Base-by-base conservation (phyloP, 805 yeast genomes). In the Spathaspora arborariae region DNA sequence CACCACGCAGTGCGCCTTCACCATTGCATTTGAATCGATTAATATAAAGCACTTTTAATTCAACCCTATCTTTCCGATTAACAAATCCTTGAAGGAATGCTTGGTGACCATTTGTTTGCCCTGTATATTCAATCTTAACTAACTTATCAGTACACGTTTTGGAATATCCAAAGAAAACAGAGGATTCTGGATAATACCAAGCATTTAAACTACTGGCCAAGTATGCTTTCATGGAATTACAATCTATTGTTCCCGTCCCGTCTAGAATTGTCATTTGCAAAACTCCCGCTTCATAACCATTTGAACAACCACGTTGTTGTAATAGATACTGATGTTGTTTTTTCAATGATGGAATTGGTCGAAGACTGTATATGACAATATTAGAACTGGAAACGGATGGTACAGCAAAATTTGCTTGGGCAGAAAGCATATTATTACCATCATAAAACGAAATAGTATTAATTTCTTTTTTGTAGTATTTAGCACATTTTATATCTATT, bases 101-200 rank as follows among this genome's bases (percentile, higher is more conserved):
- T 8, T 58, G 24, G 41, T 43, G 39, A 56, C 1, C 63, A 62
- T 5, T 60, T 58, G 18, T 64, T 62, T 8, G 41, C 35, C 5
- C 13, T 7, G 2, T 41, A 33, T 11, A 43, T 19, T 10, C 44
- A 21, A 49, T 62, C 24, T 6, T 22, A 22, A 22, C 5, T 22
- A 6, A 5, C 5, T 5, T 6, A 22, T 22, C 8, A 22, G 8
- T 22, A 22, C 24, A 22, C 8, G 24, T 22, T 6, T 6, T 22
- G 24, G 24, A 22, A 22, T 6, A 22, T n/a, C n/a, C n/a, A 8
- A 8, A 22, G 8, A 8, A 22, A 22, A 6, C 24, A 22, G 24
- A 5, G 24, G 24, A 6, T 22, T 22, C 8, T 22, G 64, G 60
- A 20, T n/a, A 45, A 30, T 46, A 46, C 58, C 59, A 61, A 20